phyloP scores from a whole-genome alignment of 2,329 filamentous ascomycete species.

The Elsinoe perseae region DNA sequence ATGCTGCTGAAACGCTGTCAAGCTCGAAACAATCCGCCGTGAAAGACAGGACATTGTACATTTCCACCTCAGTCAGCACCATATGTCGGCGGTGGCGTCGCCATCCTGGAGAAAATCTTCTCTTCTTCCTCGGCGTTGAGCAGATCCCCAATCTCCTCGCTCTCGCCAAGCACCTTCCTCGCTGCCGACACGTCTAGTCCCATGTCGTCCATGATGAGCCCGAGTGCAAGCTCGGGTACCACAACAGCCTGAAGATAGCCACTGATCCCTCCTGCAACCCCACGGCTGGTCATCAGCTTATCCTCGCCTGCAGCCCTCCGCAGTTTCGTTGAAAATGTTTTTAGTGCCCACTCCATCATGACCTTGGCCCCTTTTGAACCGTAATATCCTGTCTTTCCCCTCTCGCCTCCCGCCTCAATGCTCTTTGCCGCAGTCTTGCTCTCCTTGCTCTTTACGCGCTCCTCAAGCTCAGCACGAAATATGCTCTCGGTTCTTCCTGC shows the following conservation, averaged over 20 bases:
- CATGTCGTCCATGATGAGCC: slow-evolving; percentile 31
- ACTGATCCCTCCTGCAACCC: slow-evolving; percentile 29
- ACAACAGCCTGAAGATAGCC: slow-evolving; percentile 32
- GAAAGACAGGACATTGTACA: not conserved
- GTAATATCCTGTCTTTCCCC: slow-evolving; percentile 28
- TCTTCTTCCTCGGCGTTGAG: slow-evolving; percentile 27
- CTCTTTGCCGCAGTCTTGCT: slow-evolving; percentile 22
- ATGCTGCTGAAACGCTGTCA: not conserved
- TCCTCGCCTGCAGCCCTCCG: slow-evolving; percentile 26
- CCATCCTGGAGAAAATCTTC: slow-evolving; percentile 10
- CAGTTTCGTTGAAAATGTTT: slow-evolving; percentile 24
- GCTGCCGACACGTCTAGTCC: slow-evolving; percentile 21
- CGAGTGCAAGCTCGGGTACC: slow-evolving; percentile 31
- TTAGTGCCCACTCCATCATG: slow-evolving; percentile 30
- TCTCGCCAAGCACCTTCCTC: slow-evolving; percentile 25
- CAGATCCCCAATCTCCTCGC: slow-evolving; percentile 28
- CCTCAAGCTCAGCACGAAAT: slow-evolving; percentile 24
- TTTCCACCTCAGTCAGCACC: not conserved
- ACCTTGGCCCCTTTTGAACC: slow-evolving; percentile 29
- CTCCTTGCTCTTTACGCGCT: slow-evolving; percentile 16
- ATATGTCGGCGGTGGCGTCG: slow-evolving; percentile 12
- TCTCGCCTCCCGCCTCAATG: slow-evolving; percentile 11
- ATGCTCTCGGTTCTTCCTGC: slow-evolving; percentile 21
- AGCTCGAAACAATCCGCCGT: not conserved
- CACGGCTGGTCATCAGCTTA: slow-evolving; percentile 26